Conservation (phyloP, 1,284 basidiomycete genomes). For the Paramarasmius palmivorus region DNA sequence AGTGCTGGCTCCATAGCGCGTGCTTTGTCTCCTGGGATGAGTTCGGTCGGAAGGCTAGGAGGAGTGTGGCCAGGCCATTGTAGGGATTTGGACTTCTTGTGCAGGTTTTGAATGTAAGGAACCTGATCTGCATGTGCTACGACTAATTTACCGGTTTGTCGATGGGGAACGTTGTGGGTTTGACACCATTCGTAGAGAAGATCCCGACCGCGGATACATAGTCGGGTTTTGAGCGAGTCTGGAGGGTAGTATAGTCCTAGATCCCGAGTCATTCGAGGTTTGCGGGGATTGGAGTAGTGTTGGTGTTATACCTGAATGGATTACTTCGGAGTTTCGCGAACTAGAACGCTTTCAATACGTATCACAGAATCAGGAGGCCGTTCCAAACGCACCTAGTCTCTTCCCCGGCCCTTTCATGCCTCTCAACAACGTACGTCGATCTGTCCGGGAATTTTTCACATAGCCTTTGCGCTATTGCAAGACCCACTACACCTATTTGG, state of each 20-base stretch:
- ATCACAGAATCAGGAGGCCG: not conserved
- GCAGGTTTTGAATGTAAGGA: conserved; percentile 70
- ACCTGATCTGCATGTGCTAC: conserved; percentile 71
- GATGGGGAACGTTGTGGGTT: conserved; percentile 64
- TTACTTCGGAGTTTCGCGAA: conserved; percentile 94
- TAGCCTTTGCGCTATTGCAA: conserved; percentile 83
- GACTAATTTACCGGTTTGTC: conserved; percentile 86
- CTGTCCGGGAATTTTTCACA: conserved; percentile 67
- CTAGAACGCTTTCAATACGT: conserved; percentile 36
- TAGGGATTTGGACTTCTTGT: conserved; percentile 60
- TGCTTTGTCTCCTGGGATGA: conserved; percentile 76
- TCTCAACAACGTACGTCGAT: conserved; percentile 85
- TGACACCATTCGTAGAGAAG: conserved; percentile 83
- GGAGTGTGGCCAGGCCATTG: conserved; percentile 48
- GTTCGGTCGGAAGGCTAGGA: conserved; percentile 54
- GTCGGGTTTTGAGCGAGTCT: conserved; percentile 81
- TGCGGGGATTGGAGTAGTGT: not conserved
- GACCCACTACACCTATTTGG: conserved; percentile 77
- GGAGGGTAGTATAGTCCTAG: conserved; percentile 84
- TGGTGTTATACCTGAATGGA: conserved; percentile 81
- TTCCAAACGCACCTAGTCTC: conserved; percentile 70
- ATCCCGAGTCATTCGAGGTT: not conserved
- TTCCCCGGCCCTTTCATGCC: conserved; percentile 73
- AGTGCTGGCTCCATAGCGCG: conserved; percentile 83
- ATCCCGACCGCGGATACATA: conserved; percentile 87